Evolutionary conservation across 352 stramenopile genomes (phyloP).

Genomic region (Phytophthora boehmeriae): DNA sequence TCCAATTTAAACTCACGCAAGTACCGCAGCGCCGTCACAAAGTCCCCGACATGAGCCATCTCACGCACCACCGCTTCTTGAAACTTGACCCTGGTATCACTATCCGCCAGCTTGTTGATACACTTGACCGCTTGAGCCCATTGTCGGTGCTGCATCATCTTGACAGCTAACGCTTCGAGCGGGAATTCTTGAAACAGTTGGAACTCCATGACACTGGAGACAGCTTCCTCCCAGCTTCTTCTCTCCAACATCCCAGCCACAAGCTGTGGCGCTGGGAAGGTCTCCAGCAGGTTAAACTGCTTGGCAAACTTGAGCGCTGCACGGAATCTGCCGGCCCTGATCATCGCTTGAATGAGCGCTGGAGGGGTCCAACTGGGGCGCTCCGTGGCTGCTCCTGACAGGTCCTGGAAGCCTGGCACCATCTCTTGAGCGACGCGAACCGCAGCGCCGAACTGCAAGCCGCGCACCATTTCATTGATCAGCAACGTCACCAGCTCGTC

Average conservation of each 20-base stretch:
- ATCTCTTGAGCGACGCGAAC: conserved; percentile 83
- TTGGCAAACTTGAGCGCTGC: conserved; percentile 81
- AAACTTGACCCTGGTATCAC: conserved; percentile 40
- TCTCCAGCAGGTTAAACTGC: conserved; percentile 77
- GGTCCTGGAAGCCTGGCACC: conserved; percentile 73
- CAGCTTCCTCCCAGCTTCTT: conserved; percentile 68
- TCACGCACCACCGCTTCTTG: conserved; percentile 66
- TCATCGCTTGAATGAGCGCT: conserved; percentile 86
- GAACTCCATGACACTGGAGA: conserved; percentile 79
- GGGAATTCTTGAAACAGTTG: conserved; percentile 75
- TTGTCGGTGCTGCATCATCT: conserved; percentile 73
- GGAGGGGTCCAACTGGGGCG: conserved; percentile 73
- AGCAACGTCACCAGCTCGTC: conserved; percentile 83
- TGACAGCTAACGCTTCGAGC: conserved; percentile 60
- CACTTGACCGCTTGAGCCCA: conserved; percentile 79
- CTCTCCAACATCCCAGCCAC: conserved; percentile 75
- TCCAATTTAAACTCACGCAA: conserved; percentile 84
- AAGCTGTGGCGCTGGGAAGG: conserved; percentile 67
- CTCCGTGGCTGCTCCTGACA: conserved; percentile 24
- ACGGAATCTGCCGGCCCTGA: conserved; percentile 72
- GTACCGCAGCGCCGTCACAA: conserved; percentile 68
- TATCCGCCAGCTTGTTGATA: conserved; percentile 75
- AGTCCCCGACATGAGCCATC: conserved; percentile 64
- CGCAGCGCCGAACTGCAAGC: conserved; percentile 67
- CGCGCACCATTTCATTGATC: conserved; percentile 79